Evolutionary conservation across 305 asterid genomes (phyloP).

Genomic region (Ilex paraguariensis): DNA sequence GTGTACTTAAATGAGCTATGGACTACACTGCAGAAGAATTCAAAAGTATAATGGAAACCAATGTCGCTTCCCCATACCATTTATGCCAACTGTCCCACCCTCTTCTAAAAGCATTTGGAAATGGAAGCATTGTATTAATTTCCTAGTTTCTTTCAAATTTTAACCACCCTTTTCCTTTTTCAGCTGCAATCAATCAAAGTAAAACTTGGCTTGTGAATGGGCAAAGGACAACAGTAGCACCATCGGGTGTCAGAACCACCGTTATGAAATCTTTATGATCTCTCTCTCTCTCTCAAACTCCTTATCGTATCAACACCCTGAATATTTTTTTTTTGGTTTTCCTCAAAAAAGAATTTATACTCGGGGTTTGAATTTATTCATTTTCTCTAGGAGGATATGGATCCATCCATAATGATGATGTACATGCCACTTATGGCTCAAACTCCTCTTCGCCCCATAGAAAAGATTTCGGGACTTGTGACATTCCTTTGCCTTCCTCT

Average conservation of each 20-base stretch:
- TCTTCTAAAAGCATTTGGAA: background rate
- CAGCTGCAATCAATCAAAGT: background rate
- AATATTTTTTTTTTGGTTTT: too few relatives aligned
- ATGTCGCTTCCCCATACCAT: background rate
- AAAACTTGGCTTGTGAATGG: background rate
- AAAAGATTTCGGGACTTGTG: too few relatives aligned
- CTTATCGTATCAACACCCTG: too few relatives aligned
- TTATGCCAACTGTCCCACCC: background rate
- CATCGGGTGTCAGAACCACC: background rate
- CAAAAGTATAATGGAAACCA: background rate
- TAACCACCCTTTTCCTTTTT: too few relatives aligned
- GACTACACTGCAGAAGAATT: constrained; percentile 22
- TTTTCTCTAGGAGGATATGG: background rate
- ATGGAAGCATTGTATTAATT: constrained; percentile 1
- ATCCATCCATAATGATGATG: background rate
- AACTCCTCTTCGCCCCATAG: too few relatives aligned
- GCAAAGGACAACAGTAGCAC: background rate
- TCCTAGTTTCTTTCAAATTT: too few relatives aligned
- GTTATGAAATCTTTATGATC: too few relatives aligned
- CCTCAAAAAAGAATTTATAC: too few relatives aligned
- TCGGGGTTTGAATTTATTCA: too few relatives aligned
- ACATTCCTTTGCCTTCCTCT: too few relatives aligned
- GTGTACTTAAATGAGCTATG: background rate
- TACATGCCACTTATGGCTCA: too few relatives aligned
- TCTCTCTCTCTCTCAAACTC: too few relatives aligned